Evolutionary conservation across 208 protist genomes (phyloP).

Genomic region (Acanthamoeba castellanii): DNA sequence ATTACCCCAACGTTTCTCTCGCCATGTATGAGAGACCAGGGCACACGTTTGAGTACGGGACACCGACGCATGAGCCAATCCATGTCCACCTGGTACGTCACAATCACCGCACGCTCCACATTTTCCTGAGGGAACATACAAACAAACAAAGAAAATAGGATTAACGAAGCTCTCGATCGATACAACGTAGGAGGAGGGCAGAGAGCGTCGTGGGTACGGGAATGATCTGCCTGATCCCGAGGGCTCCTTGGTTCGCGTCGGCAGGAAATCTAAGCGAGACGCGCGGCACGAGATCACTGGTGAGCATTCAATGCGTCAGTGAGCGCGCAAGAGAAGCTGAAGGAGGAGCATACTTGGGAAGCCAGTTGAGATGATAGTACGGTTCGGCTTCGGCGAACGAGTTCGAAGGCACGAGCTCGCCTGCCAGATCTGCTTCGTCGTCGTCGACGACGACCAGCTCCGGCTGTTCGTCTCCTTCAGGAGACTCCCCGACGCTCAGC

Average conservation of each 20-base stretch:
- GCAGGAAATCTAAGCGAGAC: background rate
- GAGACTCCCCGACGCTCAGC: background rate
- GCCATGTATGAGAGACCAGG: slow-evolving; percentile 41
- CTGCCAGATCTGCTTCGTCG: background rate
- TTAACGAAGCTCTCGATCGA: background rate
- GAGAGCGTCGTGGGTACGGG: background rate
- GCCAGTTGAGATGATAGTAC: slow-evolving; percentile 1
- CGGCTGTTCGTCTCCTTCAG: background rate
- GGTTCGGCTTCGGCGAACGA: background rate
- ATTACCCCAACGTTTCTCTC: background rate
- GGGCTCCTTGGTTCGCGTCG: background rate
- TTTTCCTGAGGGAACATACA: slow-evolving; percentile 1
- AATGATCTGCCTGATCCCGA: slow-evolving; percentile 23
- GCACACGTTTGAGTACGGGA: slow-evolving; percentile 3
- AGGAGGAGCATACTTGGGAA: background rate
- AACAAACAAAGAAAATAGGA: background rate
- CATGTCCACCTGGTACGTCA: slow-evolving; percentile 39
- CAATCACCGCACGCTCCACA: slow-evolving; percentile 33
- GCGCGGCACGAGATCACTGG: background rate
- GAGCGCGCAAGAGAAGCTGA: background rate
- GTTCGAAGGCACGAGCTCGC: slow-evolving; percentile 3
- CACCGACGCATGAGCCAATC: slow-evolving; percentile 40
- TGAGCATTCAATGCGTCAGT: background rate
- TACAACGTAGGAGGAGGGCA: background rate
- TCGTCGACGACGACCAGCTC: background rate